Evolutionary conservation across 2,329 filamentous ascomycete species (phyloP).

Genomic region (Metarhizium humberi): DNA sequence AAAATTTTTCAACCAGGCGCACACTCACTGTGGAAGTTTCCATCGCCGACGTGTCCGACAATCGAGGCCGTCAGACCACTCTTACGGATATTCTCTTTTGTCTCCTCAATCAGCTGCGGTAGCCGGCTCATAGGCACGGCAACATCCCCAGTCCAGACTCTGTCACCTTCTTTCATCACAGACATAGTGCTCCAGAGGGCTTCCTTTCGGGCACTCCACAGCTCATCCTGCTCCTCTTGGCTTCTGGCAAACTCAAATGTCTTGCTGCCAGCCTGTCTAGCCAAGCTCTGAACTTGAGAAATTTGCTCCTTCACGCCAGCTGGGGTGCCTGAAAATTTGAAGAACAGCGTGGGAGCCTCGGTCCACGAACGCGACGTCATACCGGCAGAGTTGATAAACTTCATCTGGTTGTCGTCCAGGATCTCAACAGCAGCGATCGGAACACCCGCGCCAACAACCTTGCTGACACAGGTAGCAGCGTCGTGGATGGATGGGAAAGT

Average conservation of each 20-base stretch:
- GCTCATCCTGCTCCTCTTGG: slow-evolving; percentile 60
- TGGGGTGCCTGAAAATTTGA: slow-evolving; percentile 71
- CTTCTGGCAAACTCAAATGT: slow-evolving; percentile 70
- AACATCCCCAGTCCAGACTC: slow-evolving; percentile 80
- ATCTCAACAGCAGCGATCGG: slow-evolving; percentile 89
- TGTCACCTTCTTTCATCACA: slow-evolving; percentile 53
- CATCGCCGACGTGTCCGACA: slow-evolving; percentile 67
- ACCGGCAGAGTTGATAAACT: slow-evolving; percentile 55
- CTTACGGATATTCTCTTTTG: slow-evolving; percentile 36
- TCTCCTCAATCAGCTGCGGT: slow-evolving; percentile 69
- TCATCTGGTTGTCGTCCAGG: slow-evolving; percentile 85
- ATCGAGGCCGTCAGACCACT: slow-evolving; percentile 39
- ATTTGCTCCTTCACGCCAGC: slow-evolving; percentile 72
- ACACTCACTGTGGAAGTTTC: slow-evolving; percentile 62
- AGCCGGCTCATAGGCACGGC: slow-evolving; percentile 71
- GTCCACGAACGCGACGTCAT: slow-evolving; percentile 58
- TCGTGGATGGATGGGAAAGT: slow-evolving; percentile 49
- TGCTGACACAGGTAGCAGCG: slow-evolving; percentile 70
- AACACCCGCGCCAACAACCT: slow-evolving; percentile 71
- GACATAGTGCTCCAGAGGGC: slow-evolving; percentile 75
- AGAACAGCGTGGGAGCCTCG: slow-evolving; percentile 69
- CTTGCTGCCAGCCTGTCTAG: slow-evolving; percentile 50
- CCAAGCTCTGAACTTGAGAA: slow-evolving; percentile 52
- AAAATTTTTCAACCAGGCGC: not conserved
- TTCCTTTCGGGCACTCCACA: slow-evolving; percentile 80